Base-by-base conservation (phyloP, 306 rosid species). In the Inga leiocalycina region DNA sequence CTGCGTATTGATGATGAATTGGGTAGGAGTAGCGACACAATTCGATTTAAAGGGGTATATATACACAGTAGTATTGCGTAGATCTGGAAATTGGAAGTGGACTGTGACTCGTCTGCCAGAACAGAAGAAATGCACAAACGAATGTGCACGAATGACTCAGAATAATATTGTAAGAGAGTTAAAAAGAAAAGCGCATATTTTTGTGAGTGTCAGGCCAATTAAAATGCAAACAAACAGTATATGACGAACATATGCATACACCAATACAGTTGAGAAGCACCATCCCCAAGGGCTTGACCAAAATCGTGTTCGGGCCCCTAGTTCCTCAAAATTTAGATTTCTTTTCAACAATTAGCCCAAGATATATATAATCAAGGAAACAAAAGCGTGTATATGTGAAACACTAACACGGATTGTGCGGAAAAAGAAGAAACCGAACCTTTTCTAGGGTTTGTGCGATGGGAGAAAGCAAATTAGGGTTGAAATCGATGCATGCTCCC, bases 401-500 rank as follows among this genome's bases (percentile, higher is more conserved):
- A 49, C 14, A 49, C 43, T 39, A 39, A 6, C 43, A 39, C 3
- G 19, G 8, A 65, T 32, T 13, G 8, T 14, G 15, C 14, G 14
- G 71, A 35, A 45, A 15, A 24, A 71, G 56, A n/a, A 72, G 76
- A 34, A 6, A 22, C 13, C 13, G 3, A 24, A 72, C 76, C 76
- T 72, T 72, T 72, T 46, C 16, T 32, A 22, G 32, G 57, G 46
- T 39, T 35, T 67, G 3, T 35, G 72, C 2, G 41, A 69, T 69
- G 16, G n/a, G 27, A 9, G 74, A 20, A 20, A 16, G 48, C 16
- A 44, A 39, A 69, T 66, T 56, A 56, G 62, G 62, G 62, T 20
- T 6, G 24, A n/a, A n/a, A 14, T 27, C 14, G 68, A 84, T 91
- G 96, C 93, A 84, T 91, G 96, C 93, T 87, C 83, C 91, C 89